Conservation (phyloP, 2,329 filamentous ascomycete species). For the Fusarium dlaminii region DNA sequence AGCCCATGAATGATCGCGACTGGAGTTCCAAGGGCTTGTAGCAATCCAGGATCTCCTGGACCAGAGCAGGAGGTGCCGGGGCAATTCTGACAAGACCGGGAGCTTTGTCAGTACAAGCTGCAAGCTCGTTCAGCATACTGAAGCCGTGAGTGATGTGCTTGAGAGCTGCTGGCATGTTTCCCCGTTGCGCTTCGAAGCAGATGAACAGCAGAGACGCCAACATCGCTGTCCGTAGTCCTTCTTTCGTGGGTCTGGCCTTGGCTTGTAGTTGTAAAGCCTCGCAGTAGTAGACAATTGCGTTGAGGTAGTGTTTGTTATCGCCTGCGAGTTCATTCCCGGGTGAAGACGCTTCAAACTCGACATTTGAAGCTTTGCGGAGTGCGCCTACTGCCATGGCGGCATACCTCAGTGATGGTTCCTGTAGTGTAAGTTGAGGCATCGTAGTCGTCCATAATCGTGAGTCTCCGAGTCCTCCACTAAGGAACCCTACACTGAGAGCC, state of each 20-base stretch:
- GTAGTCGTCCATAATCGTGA: constrained; percentile 52
- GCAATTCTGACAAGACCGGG: constrained; percentile 51
- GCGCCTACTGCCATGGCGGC: constrained; percentile 55
- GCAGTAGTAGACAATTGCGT: constrained; percentile 53
- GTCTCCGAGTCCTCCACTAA: constrained; percentile 48
- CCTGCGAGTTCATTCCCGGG: constrained; percentile 29
- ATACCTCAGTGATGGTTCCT: constrained; percentile 51
- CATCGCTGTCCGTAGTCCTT: constrained; percentile 52
- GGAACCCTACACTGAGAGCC: constrained; percentile 47
- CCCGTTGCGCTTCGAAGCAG: constrained; percentile 53
- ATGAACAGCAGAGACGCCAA: constrained; percentile 53
- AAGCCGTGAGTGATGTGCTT: constrained; percentile 54
- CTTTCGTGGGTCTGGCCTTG: constrained; percentile 48
- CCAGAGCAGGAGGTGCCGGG: constrained; percentile 48
- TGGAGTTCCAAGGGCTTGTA: constrained; percentile 52
- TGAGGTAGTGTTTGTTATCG: constrained; percentile 51
- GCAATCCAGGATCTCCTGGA: constrained; percentile 52
- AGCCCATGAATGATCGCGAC: constrained; percentile 52
- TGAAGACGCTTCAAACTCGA: constrained; percentile 32
- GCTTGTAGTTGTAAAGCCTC: constrained; percentile 53
- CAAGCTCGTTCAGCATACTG: constrained; percentile 52
- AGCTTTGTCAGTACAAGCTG: constrained; percentile 49
- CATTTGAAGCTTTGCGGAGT: constrained; percentile 47
- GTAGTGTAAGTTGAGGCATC: constrained; percentile 52
- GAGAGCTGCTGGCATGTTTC: constrained; percentile 52